phyloP scores from a whole-genome alignment of 768 basidiomycete species.

The Suillus luteus region DNA sequence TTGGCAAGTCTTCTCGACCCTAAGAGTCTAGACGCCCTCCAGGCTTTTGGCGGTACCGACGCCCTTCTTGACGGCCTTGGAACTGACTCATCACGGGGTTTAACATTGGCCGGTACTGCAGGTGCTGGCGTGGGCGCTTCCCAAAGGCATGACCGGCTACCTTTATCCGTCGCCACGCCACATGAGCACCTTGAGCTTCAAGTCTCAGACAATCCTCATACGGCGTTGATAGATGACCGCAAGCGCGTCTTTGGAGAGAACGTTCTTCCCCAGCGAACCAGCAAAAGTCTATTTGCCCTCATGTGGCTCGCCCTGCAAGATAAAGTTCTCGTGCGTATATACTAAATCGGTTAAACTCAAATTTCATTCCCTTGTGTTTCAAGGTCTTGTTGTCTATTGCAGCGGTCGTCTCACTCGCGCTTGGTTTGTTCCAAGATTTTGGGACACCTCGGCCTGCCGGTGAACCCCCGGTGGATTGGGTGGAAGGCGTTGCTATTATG shows the following conservation, averaged over 20 bases:
- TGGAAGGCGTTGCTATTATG: constrained; percentile 88
- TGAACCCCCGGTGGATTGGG: constrained; percentile 91
- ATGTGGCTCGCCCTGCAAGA: constrained; percentile 91
- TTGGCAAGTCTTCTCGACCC: constrained; percentile 91
- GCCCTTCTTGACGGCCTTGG: constrained; percentile 75
- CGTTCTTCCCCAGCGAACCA: constrained; percentile 65
- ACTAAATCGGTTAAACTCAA: constrained; percentile 6
- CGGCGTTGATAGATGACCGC: constrained; percentile 60
- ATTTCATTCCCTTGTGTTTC: constrained; percentile 10
- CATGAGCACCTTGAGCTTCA: constrained; percentile 17
- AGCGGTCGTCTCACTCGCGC: constrained; percentile 88
- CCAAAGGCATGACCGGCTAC: constrained; percentile 34
- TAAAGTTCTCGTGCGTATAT: constrained; percentile 74
- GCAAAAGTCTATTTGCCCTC: constrained; percentile 68
- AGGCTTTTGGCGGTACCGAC: constrained; percentile 67
- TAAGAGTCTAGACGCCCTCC: constrained; percentile 71
- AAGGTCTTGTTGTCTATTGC: constrained; percentile 90
- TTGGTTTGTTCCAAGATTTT: constrained; percentile 94
- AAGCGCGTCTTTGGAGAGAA: constrained; percentile 75
- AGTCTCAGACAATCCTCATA: constrained; percentile 15
- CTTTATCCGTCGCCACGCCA: constrained; percentile 22
- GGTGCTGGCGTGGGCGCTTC: constrained; percentile 35
- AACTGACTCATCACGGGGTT: constrained; percentile 55
- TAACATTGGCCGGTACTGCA: constrained; percentile 20
- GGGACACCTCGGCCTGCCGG: constrained; percentile 60